Conservation (phyloP, 305 asterid species). For the Withania somnifera region DNA sequence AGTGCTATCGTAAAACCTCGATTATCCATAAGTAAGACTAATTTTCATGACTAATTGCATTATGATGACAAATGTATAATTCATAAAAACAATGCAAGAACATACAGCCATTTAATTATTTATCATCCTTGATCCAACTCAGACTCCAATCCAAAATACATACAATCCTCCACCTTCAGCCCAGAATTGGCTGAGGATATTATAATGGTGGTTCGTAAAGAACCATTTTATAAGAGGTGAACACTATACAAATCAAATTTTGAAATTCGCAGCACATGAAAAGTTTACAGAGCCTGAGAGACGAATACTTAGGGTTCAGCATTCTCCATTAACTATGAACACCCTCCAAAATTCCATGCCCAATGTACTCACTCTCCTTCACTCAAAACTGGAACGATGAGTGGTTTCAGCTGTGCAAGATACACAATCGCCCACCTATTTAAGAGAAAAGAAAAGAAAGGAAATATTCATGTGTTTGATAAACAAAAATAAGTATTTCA, state of each 20-base stretch:
- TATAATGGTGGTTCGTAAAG: background rate
- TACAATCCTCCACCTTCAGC: background rate
- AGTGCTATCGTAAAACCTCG: too few species aligned
- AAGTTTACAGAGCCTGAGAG: constrained; percentile 1
- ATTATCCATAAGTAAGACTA: too few species aligned
- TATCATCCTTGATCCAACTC: background rate
- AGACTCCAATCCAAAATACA: background rate
- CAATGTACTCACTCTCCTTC: constrained; percentile 36
- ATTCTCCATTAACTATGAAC: background rate
- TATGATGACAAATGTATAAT: background rate
- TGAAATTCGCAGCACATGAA: background rate
- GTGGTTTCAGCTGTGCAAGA: constrained; percentile 85
- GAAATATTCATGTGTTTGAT: background rate
- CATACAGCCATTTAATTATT: background rate
- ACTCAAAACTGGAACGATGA: constrained; percentile 66
- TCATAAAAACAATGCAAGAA: background rate
- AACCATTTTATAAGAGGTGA: background rate
- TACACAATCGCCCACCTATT: constrained; percentile 88
- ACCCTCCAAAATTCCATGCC: background rate
- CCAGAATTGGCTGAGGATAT: background rate
- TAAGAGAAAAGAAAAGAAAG: background rate
- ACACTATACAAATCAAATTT: background rate
- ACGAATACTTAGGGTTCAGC: constrained; percentile 1
- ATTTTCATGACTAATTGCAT: background rate
- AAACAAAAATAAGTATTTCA: background rate